A percentile compares a stretch with the other conserved stretches of the same genome.
phyloP scores from a whole-genome alignment of 2,329 filamentous ascomycete species.

The Leptographium procerum region DNA sequence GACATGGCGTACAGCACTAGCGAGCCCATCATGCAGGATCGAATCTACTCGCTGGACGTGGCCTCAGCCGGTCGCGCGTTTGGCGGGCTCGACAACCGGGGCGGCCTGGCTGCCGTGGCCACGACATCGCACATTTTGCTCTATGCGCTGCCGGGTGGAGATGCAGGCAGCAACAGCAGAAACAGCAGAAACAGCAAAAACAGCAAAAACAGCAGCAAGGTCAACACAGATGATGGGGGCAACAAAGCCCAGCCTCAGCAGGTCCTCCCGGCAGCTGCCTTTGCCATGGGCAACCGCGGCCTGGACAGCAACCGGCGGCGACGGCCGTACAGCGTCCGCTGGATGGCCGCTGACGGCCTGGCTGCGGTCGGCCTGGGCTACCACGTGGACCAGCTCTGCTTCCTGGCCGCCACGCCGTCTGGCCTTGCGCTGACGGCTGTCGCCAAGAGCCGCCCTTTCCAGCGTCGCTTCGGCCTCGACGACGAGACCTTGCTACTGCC shows the following conservation, averaged over 20 bases:
- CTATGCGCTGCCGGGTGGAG: conserved; percentile 19
- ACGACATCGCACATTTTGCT: conserved; percentile 20
- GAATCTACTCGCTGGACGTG: conserved; percentile 24
- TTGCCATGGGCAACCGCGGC: conserved; percentile 12
- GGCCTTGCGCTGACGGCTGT: conserved; percentile 28
- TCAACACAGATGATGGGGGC: background rate
- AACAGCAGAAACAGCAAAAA: background rate
- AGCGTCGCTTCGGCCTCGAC: conserved; percentile 15
- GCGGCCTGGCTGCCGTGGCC: conserved; percentile 20
- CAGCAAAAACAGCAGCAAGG: background rate
- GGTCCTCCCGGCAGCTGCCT: conserved; percentile 12
- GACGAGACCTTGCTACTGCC: conserved; percentile 17
- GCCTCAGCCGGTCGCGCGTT: background rate
- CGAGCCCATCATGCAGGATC: conserved; percentile 39
- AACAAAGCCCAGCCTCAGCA: background rate
- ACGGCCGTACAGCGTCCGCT: conserved; percentile 26
- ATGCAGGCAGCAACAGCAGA: background rate
- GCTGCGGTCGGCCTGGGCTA: conserved; percentile 35
- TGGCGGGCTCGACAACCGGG: conserved; percentile 1
- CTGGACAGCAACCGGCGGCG: conserved; percentile 8
- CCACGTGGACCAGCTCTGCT: conserved; percentile 30
- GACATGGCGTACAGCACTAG: conserved; percentile 51
- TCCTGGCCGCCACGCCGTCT: conserved; percentile 32
- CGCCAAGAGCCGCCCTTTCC: conserved; percentile 10
- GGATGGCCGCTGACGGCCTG: conserved; percentile 31